Conservation (phyloP, 352 stramenopile species). For the Phytophthora pistaciae region DNA sequence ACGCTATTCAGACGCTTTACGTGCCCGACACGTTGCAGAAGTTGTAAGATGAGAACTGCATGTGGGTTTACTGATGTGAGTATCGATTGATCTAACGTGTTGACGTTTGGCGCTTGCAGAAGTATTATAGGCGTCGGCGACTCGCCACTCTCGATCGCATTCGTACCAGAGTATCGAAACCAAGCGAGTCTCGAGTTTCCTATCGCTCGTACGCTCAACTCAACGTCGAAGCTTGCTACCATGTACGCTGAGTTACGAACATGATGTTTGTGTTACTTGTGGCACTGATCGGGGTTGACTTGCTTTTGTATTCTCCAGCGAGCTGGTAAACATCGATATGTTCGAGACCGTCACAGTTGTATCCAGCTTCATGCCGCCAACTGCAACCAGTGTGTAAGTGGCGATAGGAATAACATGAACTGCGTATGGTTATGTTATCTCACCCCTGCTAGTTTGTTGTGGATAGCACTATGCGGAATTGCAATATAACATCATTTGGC, state of each 20-base stretch:
- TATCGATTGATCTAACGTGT: slow-evolving; percentile 8
- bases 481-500: slow-evolving; percentile 49
- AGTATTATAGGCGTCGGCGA: slow-evolving; percentile 30
- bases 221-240: slow-evolving; percentile 17
- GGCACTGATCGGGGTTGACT: neutral
- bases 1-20: slow-evolving; percentile 41
- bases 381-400: slow-evolving; percentile 35
- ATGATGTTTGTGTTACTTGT: neutral
- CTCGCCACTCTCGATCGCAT: slow-evolving; percentile 22
- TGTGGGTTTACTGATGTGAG: neutral
- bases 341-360: slow-evolving; percentile 19
- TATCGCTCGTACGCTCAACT: slow-evolving; percentile 22
- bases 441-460: neutral
- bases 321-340: slow-evolving; percentile 38
- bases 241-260: slow-evolving; percentile 21
- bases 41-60: slow-evolving; percentile 26
- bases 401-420: neutral
- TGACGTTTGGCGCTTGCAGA: slow-evolving; percentile 10
- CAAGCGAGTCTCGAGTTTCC: slow-evolving; percentile 22
- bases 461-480: slow-evolving; percentile 47
- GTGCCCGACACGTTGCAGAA: slow-evolving; percentile 29
- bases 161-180: slow-evolving; percentile 39
- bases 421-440: neutral
- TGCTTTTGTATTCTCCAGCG: slow-evolving; percentile 10
- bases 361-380: slow-evolving; percentile 28